Percentiles rank a stretch among this genome's conserved stretches.
Evolutionary conservation across 192 early-diverging fungal genomes (phyloP).

Genomic region (Coemansia sp.): DNA sequence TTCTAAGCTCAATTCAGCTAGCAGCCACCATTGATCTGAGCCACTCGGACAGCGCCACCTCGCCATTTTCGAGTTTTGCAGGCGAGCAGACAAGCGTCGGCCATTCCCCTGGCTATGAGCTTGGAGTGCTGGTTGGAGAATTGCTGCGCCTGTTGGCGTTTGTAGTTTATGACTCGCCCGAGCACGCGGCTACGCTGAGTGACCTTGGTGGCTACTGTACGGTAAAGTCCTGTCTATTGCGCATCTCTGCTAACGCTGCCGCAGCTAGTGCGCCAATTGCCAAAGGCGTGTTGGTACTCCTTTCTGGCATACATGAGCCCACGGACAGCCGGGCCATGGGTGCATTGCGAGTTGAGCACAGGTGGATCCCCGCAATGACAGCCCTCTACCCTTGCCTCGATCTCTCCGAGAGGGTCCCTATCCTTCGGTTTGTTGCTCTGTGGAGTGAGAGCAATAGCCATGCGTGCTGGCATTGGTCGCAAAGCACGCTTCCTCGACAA

Average conservation of each 20-base stretch:
- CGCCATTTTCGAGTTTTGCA: conserved; percentile 12
- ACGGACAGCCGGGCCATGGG: conserved; percentile 4
- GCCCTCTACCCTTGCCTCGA: conserved; percentile 10
- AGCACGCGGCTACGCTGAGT: conserved; percentile 3
- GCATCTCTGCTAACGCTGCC: not conserved
- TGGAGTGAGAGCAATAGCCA: conserved; percentile 28
- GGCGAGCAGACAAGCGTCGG: not conserved
- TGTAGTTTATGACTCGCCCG: conserved; percentile 21
- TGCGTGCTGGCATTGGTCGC: conserved; percentile 34
- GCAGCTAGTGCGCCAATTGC: conserved; percentile 13
- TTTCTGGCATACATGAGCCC: conserved; percentile 21
- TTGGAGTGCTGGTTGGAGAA: conserved; percentile 26
- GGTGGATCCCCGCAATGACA: conserved; percentile 27
- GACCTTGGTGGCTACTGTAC: conserved; percentile 15
- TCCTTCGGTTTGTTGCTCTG: conserved; percentile 21
- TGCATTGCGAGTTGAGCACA: conserved; percentile 12
- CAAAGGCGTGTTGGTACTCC: conserved; percentile 26
- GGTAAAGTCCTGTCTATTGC: conserved; percentile 5
- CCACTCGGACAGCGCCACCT: not conserved
- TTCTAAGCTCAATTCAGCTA: conserved; percentile 23
- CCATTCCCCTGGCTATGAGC: not conserved
- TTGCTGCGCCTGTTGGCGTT: conserved; percentile 23
- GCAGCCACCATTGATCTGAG: conserved; percentile 14
- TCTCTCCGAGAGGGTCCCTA: conserved; percentile 9
- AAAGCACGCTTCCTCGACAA: conserved; percentile 29